Conservation (phyloP, 768 basidiomycete species). For the Mycena floridula region DNA sequence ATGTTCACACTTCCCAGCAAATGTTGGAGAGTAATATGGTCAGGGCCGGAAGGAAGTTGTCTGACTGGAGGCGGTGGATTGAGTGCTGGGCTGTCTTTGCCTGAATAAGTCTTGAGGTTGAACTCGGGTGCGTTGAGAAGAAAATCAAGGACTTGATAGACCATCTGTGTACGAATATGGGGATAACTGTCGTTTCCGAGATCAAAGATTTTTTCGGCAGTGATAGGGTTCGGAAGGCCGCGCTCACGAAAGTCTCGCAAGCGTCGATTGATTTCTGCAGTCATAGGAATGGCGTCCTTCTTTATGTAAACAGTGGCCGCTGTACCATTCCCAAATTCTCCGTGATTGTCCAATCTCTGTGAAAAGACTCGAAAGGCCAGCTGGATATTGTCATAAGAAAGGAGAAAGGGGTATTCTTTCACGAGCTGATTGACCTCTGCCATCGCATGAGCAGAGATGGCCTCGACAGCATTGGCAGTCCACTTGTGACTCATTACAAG, state of each 20-base stretch:
- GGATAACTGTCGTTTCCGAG: not conserved
- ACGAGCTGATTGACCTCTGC: constrained; percentile 3
- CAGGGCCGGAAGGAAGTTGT: constrained; percentile 9
- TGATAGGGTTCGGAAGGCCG: not conserved
- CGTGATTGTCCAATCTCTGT: constrained; percentile 16
- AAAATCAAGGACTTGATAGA: not conserved
- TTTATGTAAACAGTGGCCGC: constrained; percentile 14
- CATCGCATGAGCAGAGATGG: constrained; percentile 14
- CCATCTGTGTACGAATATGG: not conserved
- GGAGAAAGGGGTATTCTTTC: constrained; percentile 3
- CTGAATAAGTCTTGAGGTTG: not conserved
- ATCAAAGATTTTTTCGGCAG: not conserved
- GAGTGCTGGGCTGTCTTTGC: constrained; percentile 1
- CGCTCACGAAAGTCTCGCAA: not conserved
- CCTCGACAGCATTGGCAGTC: constrained; percentile 11
- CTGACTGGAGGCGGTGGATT: constrained; percentile 8
- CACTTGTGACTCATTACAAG: constrained; percentile 20
- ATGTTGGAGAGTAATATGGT: constrained; percentile 5
- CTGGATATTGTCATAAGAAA: constrained; percentile 17
- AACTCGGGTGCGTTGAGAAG: not conserved
- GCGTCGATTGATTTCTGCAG: not conserved
- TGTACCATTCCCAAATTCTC: constrained; percentile 16
- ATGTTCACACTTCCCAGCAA: constrained; percentile 12
- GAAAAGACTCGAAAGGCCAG: constrained; percentile 17
- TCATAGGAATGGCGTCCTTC: not conserved